These are phyloP conservation scores for Paramyrothecium sp. DNA, from an alignment of 2,329 filamentous ascomycete species.

Conservation along the genomic window DNA sequence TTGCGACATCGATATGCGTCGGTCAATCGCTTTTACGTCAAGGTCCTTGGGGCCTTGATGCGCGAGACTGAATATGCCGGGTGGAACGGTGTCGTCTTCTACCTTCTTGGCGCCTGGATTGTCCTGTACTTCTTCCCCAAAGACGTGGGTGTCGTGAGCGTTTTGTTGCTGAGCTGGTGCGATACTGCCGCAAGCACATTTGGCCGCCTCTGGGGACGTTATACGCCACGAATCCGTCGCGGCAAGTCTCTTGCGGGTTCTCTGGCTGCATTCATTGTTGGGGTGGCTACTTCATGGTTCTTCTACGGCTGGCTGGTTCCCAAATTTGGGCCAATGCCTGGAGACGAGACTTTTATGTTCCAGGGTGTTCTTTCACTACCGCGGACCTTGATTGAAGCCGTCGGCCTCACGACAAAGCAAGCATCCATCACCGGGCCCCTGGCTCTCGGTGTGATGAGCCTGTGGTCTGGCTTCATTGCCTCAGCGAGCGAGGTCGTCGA, in stretches of 20 bases:
- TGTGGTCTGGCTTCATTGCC: slow-evolving; percentile 86
- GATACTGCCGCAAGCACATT: slow-evolving; percentile 96
- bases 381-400: slow-evolving; percentile 47
- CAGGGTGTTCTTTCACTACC: slow-evolving; percentile 74
- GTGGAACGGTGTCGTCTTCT: slow-evolving; percentile 97
- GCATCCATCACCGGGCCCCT: slow-evolving; percentile 65
- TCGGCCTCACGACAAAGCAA: slow-evolving; percentile 60
- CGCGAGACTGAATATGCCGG: slow-evolving; percentile 91
- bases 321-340: slow-evolving; percentile 61
- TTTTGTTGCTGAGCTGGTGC: slow-evolving; percentile 93
- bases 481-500: slow-evolving; percentile 89
- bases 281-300: slow-evolving; percentile 75
- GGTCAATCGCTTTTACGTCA: slow-evolving; percentile 87
- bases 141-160: slow-evolving; percentile 85
- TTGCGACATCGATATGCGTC: slow-evolving; percentile 78
- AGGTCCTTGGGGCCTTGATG: slow-evolving; percentile 85
- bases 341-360: slow-evolving; percentile 76
- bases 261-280: slow-evolving; percentile 77
- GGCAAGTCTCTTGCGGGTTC: slow-evolving; percentile 94
- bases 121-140: slow-evolving; percentile 88
- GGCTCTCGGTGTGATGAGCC: slow-evolving; percentile 76
- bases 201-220: slow-evolving; percentile 82
- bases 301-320: slow-evolving; percentile 91
- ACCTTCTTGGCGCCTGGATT: slow-evolving; percentile 85
- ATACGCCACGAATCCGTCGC: slow-evolving; percentile 79